Conservation (phyloP, 2,329 filamentous ascomycete species). For the Talaromyces sp. region DNA sequence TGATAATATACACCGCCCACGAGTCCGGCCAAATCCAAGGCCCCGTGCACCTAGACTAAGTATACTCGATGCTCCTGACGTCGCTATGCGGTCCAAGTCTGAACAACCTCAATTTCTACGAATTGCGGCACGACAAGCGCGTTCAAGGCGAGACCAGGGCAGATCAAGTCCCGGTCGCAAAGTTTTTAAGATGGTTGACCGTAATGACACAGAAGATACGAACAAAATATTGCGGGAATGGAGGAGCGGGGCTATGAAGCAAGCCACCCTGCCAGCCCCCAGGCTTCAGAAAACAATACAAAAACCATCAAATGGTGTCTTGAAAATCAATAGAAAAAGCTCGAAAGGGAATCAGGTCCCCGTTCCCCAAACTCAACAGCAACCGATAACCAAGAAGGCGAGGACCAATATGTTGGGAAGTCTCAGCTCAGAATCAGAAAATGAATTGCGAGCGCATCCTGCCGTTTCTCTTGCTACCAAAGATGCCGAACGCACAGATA, state of each 20-base stretch:
- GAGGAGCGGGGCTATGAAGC: constrained; percentile 42
- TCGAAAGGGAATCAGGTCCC: background rate
- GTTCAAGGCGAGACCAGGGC: constrained; percentile 42
- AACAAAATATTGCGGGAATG: constrained; percentile 46
- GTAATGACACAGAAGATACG: constrained; percentile 51
- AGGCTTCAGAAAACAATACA: constrained; percentile 14
- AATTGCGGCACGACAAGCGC: constrained; percentile 50
- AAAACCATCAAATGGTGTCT: constrained; percentile 18
- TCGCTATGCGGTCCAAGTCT: constrained; percentile 20
- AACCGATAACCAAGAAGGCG: background rate
- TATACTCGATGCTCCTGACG: constrained; percentile 47
- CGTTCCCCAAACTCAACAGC: background rate
- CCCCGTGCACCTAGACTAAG: constrained; percentile 32
- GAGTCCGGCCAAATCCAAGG: constrained; percentile 18
- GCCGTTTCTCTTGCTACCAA: background rate
- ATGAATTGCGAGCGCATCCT: background rate
- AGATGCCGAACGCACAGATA: constrained; percentile 1
- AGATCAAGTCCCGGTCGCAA: constrained; percentile 50
- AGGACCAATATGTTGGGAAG: background rate
- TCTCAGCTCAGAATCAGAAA: constrained; percentile 3
- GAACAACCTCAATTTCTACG: constrained; percentile 50
- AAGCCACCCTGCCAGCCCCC: constrained; percentile 17
- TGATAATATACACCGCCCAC: constrained; percentile 22
- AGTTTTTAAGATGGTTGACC: constrained; percentile 47
- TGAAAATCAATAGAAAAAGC: constrained; percentile 16